Evolutionary conservation across 768 basidiomycete genomes (phyloP).

Genomic region (Imleria badia): DNA sequence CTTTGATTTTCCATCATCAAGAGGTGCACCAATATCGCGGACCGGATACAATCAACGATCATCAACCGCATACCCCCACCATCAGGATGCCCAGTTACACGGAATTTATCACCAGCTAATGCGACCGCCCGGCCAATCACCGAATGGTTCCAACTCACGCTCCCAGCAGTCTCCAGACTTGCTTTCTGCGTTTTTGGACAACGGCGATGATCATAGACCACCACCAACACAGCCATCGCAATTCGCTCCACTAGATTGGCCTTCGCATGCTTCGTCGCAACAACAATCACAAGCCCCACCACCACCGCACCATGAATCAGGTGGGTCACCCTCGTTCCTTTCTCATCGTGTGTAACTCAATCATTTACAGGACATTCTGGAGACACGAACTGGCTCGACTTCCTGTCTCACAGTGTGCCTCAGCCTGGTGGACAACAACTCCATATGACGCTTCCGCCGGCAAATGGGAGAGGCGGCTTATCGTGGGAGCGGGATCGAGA

Average conservation of each 20-base stretch:
- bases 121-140: slow-evolving; percentile 23
- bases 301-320: slow-evolving; percentile 26
- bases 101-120: slow-evolving; percentile 33
- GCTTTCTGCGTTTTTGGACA: slow-evolving; percentile 32
- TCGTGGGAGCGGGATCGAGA: slow-evolving; percentile 35
- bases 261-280: slow-evolving; percentile 30
- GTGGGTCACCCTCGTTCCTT: slow-evolving; percentile 3
- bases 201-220: slow-evolving; percentile 26
- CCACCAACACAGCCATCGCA: slow-evolving; percentile 25
- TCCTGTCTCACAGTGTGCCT: slow-evolving; percentile 29
- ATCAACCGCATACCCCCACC: slow-evolving; percentile 24
- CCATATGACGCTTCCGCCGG: slow-evolving; percentile 30
- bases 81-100: slow-evolving; percentile 31
- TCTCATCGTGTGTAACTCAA: neutral
- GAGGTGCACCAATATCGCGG: slow-evolving; percentile 23
- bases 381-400: slow-evolving; percentile 36
- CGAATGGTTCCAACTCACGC: slow-evolving; percentile 17
- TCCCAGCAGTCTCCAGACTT: slow-evolving; percentile 28
- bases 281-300: slow-evolving; percentile 17
- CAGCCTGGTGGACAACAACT: slow-evolving; percentile 26
- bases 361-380: slow-evolving; percentile 22
- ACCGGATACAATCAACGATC: slow-evolving; percentile 29
- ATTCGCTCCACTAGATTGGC: slow-evolving; percentile 33
- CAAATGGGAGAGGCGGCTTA: slow-evolving; percentile 26
- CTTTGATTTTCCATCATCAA: slow-evolving; percentile 33